phyloP scores from a whole-genome alignment of 768 basidiomycete genomes.

The Rhodotorula paludigena region DNA sequence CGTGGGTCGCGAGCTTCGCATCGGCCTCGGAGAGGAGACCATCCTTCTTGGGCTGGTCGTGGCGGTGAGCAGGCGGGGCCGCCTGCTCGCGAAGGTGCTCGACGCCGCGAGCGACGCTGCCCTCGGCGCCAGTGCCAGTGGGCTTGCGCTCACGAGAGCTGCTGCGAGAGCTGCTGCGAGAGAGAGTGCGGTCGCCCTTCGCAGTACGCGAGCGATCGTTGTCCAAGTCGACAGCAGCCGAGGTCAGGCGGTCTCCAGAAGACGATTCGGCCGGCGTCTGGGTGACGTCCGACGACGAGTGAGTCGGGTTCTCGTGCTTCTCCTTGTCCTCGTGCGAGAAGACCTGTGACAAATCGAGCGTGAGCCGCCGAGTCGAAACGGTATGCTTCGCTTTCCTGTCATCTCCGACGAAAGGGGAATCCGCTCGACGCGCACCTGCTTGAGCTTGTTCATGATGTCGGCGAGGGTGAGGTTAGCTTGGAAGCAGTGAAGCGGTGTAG shows the following conservation, averaged over 20 bases:
- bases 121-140: background rate
- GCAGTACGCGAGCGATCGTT: background rate
- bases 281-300: background rate
- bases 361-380: background rate
- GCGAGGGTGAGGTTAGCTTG: background rate
- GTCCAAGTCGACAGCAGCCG: background rate
- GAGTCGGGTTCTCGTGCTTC: slow-evolving; percentile 1
- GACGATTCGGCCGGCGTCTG: background rate
- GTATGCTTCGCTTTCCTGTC: no score
- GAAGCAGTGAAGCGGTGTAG: background rate
- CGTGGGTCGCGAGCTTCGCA: slow-evolving; percentile 27
- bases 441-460: slow-evolving; percentile 1
- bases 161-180: background rate
- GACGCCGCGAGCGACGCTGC: background rate
- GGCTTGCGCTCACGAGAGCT: background rate
- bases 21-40: slow-evolving; percentile 11
- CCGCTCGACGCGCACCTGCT: background rate
- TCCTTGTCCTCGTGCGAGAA: background rate
- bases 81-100: slow-evolving; percentile 20
- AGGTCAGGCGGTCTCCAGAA: background rate
- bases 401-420: background rate
- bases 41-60: slow-evolving; percentile 8
- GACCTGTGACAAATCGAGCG: background rate
- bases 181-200: background rate
- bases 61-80: slow-evolving; percentile 10